phyloP scores from a whole-genome alignment of 164 flowering plant species.

The Houttuynia cordata region DNA sequence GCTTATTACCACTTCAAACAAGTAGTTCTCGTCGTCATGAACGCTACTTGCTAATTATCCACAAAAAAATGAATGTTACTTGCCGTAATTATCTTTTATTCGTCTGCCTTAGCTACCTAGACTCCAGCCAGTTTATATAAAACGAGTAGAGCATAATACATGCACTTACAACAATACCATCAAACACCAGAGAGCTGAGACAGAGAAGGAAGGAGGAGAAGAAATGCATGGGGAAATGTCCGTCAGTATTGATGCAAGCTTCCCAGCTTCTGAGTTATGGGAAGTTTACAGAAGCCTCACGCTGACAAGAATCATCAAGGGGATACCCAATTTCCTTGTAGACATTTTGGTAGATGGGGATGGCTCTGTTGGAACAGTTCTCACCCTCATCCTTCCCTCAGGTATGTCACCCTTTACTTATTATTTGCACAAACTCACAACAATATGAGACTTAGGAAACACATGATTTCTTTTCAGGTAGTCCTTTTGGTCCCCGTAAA shows the following conservation, averaged over 20 bases:
- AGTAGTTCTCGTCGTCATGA: too few relatives aligned
- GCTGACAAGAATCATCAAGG: neutral
- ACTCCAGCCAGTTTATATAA: too few relatives aligned
- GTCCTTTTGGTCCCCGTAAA: constrained; percentile 3
- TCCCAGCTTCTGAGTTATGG: neutral
- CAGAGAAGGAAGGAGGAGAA: neutral
- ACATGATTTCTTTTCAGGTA: neutral
- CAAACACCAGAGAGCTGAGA: too few relatives aligned
- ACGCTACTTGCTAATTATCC: too few relatives aligned
- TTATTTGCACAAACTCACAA: neutral
- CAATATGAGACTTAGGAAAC: too few relatives aligned
- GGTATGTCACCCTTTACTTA: neutral
- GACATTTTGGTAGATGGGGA: constrained; percentile 1
- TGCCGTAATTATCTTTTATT: too few relatives aligned
- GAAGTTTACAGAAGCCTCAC: neutral
- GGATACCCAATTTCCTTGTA: neutral
- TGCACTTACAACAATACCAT: too few relatives aligned
- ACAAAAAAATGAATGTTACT: too few relatives aligned
- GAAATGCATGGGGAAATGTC: neutral
- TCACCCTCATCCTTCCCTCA: neutral
- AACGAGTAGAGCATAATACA: too few relatives aligned
- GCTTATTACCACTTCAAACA: too few relatives aligned
- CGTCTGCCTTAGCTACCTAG: too few relatives aligned
- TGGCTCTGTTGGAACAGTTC: neutral
- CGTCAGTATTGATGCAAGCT: neutral